A percentile compares a stretch with the other conserved stretches of the same genome.
Evolutionary conservation across 164 flowering plant species (phyloP).

Genomic region (grape (Vitis vinifera)): DNA sequence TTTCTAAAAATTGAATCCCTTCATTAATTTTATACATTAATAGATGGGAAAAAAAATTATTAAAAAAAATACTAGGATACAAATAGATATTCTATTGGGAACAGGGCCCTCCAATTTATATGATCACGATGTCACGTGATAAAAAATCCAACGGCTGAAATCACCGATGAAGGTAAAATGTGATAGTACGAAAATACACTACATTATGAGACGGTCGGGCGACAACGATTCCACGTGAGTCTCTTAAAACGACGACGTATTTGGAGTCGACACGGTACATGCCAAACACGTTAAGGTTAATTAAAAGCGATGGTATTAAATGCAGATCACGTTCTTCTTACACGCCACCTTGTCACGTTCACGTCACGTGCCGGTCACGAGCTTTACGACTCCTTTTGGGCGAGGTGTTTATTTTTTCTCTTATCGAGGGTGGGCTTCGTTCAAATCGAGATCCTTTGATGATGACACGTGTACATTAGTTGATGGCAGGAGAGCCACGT

Average conservation of each 20-base stretch:
- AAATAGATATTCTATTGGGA: no score
- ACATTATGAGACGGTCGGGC: neutral
- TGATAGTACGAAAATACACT: neutral
- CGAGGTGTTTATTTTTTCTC: no score
- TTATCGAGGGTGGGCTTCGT: no score
- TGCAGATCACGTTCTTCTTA: conserved; percentile 12
- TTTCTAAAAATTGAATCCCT: no score
- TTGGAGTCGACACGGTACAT: neutral
- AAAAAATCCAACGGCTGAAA: neutral
- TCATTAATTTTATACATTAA: no score
- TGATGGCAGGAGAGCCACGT: neutral
- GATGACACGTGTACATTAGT: no score
- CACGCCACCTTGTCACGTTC: neutral
- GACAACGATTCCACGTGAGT: neutral
- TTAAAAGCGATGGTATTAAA: neutral
- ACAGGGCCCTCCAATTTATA: no score
- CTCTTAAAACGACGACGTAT: neutral
- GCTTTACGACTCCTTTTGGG: neutral
- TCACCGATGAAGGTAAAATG: neutral
- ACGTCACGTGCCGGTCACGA: conserved; percentile 14
- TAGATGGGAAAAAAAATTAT: no score
- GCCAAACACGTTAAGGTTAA: conserved; percentile 4
- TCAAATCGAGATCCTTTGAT: no score
- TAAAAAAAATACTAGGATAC: no score
- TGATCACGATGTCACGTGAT: no score